Evolutionary conservation across 176 grass and related monocot genomes (phyloP), one percentile per base, ranked within the genome.

Genomic region (Avena insularis): DNA sequence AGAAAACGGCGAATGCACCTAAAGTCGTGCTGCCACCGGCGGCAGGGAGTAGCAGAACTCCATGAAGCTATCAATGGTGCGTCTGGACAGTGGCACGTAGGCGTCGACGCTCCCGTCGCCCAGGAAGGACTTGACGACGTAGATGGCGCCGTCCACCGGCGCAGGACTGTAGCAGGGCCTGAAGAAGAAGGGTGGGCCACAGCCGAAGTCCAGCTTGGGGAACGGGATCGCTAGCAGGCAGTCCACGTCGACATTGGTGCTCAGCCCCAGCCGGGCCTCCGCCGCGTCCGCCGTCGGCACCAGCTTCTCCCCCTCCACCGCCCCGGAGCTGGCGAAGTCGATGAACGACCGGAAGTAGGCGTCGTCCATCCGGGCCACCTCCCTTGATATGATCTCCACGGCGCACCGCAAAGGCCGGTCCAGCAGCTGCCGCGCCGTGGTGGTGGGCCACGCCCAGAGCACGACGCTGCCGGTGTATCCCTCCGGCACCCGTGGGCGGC

Each of bases 251-350:
- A 87, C 2, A 13, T 78, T 10, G 59, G 79, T n/a, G 79, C 69
- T 7, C 0, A 31, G 12, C 67, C 69, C 4, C 0, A 31, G 12
- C 67, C 21, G 25, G 8, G 7, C 11, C 67, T 87, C 17, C 19
- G 43, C 19, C 19, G 55, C 54, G 43, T 88, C 80, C 11, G 90
- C 87, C 12, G 89, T 56, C 21, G 88, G 64, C 48, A 47, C 82
- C 14, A 89, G 47, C 81, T 66, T 36, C 53, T 88, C 92, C 59
- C 65, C 10, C 50, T 91, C 91, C 47, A 93, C 93, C 10, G 81
- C 49, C 3, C 78, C 36, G 4, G 91, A 90, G 29, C 46, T 79
- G 0, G 75, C 57, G 71, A 86, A 87, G 63, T 62, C 62, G 50
- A 87, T 15, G 60, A 87, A 83, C 6, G 86, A 80, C 19, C 25